Conservation (phyloP, 2,329 filamentous ascomycete species). For the Beauveria rudraprayagi region DNA sequence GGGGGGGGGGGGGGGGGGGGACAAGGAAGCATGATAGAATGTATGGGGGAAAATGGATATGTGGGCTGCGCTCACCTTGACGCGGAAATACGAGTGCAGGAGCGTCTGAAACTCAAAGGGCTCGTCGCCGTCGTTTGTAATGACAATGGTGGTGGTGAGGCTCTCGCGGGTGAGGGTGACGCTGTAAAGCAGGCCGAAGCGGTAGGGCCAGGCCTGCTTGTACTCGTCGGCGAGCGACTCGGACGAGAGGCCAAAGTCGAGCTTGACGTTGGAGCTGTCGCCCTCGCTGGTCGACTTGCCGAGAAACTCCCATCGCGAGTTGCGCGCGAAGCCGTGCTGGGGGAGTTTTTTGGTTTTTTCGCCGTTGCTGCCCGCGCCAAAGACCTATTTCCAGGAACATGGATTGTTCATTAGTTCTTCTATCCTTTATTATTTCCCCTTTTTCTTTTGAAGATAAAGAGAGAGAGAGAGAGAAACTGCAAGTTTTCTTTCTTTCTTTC, state of each 20-base stretch:
- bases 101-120: conserved; percentile 88
- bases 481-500: too few relatives aligned
- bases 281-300: conserved; percentile 61
- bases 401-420: too few relatives aligned
- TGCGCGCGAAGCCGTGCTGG: conserved; percentile 93
- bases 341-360: conserved; percentile 71
- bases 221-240: conserved; percentile 61
- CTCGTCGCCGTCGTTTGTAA: conserved; percentile 77
- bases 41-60: neutral
- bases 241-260: conserved; percentile 86
- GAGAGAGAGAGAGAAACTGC: too few relatives aligned
- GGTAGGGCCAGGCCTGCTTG: conserved; percentile 70
- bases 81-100: conserved; percentile 80
- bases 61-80: conserved; percentile 52
- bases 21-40: too few relatives aligned
- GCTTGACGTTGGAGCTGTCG: conserved; percentile 66
- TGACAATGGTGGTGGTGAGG: conserved; percentile 72
- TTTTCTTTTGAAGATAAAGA: too few relatives aligned
- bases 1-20: too few relatives aligned
- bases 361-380: conserved; percentile 72
- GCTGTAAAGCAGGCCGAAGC: conserved; percentile 88
- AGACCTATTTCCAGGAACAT: conserved; percentile 60
- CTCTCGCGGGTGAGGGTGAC: conserved; percentile 71
- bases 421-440: too few relatives aligned
- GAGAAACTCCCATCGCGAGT: conserved; percentile 84